Evolutionary conservation across 2,329 filamentous ascomycete species (phyloP), one percentile per base, ranked within the genome.

Genomic region (Aspergillus viridinutans): DNA sequence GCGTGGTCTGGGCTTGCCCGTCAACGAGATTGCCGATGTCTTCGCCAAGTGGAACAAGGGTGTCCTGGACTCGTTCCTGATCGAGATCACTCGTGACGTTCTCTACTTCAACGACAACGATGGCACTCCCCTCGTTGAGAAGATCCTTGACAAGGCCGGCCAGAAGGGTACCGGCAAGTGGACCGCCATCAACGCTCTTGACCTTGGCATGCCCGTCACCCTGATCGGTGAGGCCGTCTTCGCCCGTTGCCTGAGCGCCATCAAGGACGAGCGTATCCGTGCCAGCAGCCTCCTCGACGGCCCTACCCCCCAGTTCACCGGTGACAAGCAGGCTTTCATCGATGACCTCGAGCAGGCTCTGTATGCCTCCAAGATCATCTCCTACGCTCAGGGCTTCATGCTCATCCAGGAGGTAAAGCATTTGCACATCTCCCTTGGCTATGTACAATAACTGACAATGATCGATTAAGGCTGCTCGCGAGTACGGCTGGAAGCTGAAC

Each of bases 141-240:
- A 97, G 88, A 97, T 99, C 70, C 85, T 97, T 65, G 94, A 99
- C 83, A 89, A 93, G 81, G 94, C 94, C 72, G 94, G 94, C 69
- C 94, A 99, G 84, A 99, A 99, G 85, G 94, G 94, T 81, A 97
- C 94, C 69, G 94, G 94, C 81, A 97, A 99, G 85, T 99, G 94
- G 94, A 99, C 94, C 67, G 93, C 94, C 72, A 95, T 99, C 82
- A 99, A 99, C 81, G 92, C 94, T 65, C 88, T 99, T 60, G 94
- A 99, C 78, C 89, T 99, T 61, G 94, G 94, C 73, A 96, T 96
- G 91, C 94, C 94, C 74, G 94, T 99, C 69, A 97, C 94, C 61
- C 83, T 99, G 69, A 99, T 99, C 68, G 94, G 93, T 61, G 94
- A 99, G 85, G 89, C 94, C 67, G 94, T 99, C 69, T 92, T 97